phyloP scores from a whole-genome alignment of 2,329 filamentous ascomycete species.

The Phialophora macrospora region DNA sequence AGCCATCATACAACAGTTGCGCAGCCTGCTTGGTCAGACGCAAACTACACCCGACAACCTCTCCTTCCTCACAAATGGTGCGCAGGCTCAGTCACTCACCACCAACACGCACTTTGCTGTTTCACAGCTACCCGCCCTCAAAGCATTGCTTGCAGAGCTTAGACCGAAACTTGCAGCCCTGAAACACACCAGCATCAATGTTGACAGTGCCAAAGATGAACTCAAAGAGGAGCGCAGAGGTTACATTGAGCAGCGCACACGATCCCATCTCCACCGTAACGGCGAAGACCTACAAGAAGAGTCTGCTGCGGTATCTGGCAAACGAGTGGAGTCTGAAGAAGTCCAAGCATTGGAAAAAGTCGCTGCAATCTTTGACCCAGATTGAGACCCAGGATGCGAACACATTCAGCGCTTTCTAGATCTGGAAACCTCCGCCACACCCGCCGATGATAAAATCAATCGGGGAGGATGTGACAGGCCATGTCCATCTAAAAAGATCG shows the following conservation, averaged over 20 bases:
- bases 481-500: slow-evolving; percentile 10
- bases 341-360: slow-evolving; percentile 39
- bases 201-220: slow-evolving; percentile 51
- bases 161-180: slow-evolving; percentile 65
- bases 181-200: slow-evolving; percentile 38
- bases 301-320: slow-evolving; percentile 28
- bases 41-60: slow-evolving; percentile 47
- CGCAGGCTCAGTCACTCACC: slow-evolving; percentile 52
- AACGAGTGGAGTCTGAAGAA: slow-evolving; percentile 34
- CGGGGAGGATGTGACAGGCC: slow-evolving; percentile 15
- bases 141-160: slow-evolving; percentile 70
- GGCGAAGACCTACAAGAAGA: slow-evolving; percentile 38
- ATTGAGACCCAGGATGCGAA: slow-evolving; percentile 19
- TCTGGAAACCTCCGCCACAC: not conserved
- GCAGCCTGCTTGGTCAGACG: slow-evolving; percentile 54
- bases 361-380: slow-evolving; percentile 38
- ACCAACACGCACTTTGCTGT: slow-evolving; percentile 70
- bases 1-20: slow-evolving; percentile 68
- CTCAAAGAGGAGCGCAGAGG: slow-evolving; percentile 73
- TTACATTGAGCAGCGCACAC: slow-evolving; percentile 82
- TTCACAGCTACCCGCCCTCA: slow-evolving; percentile 80
- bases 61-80: slow-evolving; percentile 61
- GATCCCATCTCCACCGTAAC: slow-evolving; percentile 71
- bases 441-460: not conserved
- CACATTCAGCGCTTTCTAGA: too few species aligned